phyloP scores from a whole-genome alignment of 176 grass and related monocot species.

The Bothriochloa decipiens region DNA sequence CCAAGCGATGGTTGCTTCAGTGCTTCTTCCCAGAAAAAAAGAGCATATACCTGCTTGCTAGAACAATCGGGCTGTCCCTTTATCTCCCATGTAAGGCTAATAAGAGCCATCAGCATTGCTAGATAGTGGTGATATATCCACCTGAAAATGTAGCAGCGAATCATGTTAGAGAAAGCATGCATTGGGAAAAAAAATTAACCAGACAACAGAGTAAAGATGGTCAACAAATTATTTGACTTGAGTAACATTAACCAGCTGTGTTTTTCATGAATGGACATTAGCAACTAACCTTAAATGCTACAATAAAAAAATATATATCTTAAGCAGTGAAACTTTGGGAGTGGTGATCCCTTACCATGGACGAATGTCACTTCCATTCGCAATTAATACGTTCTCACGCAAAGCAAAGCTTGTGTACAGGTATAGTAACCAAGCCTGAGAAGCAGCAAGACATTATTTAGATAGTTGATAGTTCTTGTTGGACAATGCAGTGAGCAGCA shows the following conservation, averaged over 20 bases:
- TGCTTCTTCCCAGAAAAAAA: neutral
- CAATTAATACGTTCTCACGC: conserved; percentile 85
- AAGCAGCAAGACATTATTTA: conserved; percentile 34
- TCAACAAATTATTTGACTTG: neutral
- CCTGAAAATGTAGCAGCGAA: conserved; percentile 47
- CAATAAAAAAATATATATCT: neutral
- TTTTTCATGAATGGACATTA: neutral
- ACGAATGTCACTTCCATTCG: conserved; percentile 92
- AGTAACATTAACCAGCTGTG: neutral
- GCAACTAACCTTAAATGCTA: conserved; percentile 3
- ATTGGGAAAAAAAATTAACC: conserved; percentile 5
- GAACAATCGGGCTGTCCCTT: conserved; percentile 92
- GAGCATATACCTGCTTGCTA: conserved; percentile 73
- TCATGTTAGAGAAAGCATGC: conserved; percentile 11
- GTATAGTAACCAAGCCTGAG: conserved; percentile 80
- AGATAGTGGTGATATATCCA: conserved; percentile 99
- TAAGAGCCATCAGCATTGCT: conserved; percentile 95
- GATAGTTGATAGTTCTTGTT: neutral
- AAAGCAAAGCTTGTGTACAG: conserved; percentile 88
- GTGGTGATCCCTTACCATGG: conserved; percentile 63
- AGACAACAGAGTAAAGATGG: neutral
- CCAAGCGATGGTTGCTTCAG: neutral
- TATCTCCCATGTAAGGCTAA: conserved; percentile 98
- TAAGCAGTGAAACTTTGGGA: conserved; percentile 22
- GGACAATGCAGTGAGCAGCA: neutral